Conservation (phyloP, 495 filamentous ascomycete species). For the Aspergillus sclerotiicarbonarius region DNA sequence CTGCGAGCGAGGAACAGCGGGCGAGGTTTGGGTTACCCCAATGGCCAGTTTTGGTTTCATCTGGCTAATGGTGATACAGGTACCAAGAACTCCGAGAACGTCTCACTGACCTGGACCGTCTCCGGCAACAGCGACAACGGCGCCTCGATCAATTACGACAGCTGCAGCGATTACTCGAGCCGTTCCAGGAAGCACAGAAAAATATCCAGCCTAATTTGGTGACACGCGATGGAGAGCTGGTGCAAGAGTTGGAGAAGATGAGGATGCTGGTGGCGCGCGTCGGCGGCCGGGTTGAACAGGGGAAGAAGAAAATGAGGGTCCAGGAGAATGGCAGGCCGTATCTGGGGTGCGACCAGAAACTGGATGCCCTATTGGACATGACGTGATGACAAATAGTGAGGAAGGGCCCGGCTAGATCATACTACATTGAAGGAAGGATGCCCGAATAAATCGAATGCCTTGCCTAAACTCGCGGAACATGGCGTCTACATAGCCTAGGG, state of each 20-base stretch:
- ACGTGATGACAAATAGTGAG: slow-evolving; percentile 20
- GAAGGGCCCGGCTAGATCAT: background rate
- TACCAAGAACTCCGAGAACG: slow-evolving; percentile 55
- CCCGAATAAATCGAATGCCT: background rate
- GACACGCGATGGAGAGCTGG: slow-evolving; percentile 69
- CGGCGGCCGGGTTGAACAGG: slow-evolving; percentile 54
- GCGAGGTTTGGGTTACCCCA: slow-evolving; percentile 27
- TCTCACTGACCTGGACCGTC: slow-evolving; percentile 51
- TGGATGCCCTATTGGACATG: slow-evolving; percentile 41
- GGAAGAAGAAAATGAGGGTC: slow-evolving; percentile 21
- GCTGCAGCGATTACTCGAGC: slow-evolving; percentile 57
- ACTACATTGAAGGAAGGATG: background rate
- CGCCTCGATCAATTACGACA: slow-evolving; percentile 56
- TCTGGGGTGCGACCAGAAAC: slow-evolving; percentile 32
- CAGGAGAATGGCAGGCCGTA: slow-evolving; percentile 21
- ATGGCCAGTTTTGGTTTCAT: slow-evolving; percentile 23
- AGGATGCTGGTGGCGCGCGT: slow-evolving; percentile 71
- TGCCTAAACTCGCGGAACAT: background rate
- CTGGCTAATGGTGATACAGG: slow-evolving; percentile 39
- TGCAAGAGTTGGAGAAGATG: slow-evolving; percentile 72
- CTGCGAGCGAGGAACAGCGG: slow-evolving; percentile 33
- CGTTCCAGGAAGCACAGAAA: slow-evolving; percentile 53
- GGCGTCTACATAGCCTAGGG: background rate
- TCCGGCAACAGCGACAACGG: slow-evolving; percentile 50
- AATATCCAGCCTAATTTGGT: slow-evolving; percentile 77